A percentile compares a stretch with the other conserved stretches of the same genome.
phyloP scores from a whole-genome alignment of 495 filamentous ascomycete genomes.

The Daldinia loculata region DNA sequence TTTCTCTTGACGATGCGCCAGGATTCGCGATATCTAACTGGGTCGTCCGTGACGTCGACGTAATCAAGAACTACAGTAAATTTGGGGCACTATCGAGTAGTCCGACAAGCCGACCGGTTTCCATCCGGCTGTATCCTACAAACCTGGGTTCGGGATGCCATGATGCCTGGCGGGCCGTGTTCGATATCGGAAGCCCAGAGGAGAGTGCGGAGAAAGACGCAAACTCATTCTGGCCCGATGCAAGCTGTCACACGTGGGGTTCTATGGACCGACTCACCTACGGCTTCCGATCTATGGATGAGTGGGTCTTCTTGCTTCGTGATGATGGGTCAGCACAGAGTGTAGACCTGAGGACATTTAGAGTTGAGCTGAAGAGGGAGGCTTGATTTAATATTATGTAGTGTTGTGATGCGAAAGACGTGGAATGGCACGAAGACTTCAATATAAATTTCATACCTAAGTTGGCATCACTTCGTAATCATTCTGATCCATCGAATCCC shows the following conservation, averaged over 20 bases:
- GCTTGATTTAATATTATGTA: not conserved
- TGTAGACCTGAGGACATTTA: conserved; percentile 27
- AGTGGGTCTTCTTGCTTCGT: conserved; percentile 36
- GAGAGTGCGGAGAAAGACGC: conserved; percentile 39
- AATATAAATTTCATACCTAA: no score
- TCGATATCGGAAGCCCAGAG: conserved; percentile 38
- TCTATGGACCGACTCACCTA: conserved; percentile 49
- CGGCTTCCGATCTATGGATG: conserved; percentile 43
- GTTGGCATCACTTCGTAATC: not conserved
- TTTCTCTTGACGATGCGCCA: conserved; percentile 54
- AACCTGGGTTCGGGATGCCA: conserved; percentile 32
- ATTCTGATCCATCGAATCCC: not conserved
- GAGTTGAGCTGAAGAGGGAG: conserved; percentile 20
- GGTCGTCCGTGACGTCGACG: conserved; percentile 53
- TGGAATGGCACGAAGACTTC: no score
- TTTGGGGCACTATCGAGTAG: conserved; percentile 38
- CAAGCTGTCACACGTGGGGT: conserved; percentile 46
- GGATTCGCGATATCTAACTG: conserved; percentile 54
- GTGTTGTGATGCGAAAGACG: no score
- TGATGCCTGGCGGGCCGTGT: conserved; percentile 45
- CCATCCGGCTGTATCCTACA: conserved; percentile 46
- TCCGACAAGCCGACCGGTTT: conserved; percentile 22
- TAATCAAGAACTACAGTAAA: conserved; percentile 47
- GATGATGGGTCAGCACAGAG: conserved; percentile 14
- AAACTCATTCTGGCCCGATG: conserved; percentile 39